A percentile compares a stretch with the other conserved stretches of the same genome.
Conservation (phyloP, 208 protist species). For the Acanthamoeba triangularis region DNA sequence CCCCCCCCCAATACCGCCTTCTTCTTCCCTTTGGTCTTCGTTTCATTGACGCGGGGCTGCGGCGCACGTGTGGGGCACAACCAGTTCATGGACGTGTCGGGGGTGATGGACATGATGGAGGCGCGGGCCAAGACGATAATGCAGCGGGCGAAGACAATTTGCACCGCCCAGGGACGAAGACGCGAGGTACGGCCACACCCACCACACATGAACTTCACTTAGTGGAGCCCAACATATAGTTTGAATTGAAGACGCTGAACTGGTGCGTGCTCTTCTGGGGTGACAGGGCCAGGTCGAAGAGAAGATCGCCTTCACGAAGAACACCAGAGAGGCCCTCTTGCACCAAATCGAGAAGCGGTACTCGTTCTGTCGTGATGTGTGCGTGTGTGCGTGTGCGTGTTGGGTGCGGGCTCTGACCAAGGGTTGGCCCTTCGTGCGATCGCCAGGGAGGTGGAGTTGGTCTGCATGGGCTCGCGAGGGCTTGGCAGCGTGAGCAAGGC, state of each 20-base stretch:
- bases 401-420: not conserved
- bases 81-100: constrained; percentile 38
- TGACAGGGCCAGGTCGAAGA: not conserved
- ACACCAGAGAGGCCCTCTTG: not conserved
- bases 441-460: constrained; percentile 1
- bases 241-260: too few relatives aligned
- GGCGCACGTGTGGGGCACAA: not conserved
- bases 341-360: constrained; percentile 30
- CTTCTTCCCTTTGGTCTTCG: not conserved
- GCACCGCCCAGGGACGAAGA: not conserved
- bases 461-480: constrained; percentile 45
- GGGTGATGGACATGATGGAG: constrained; percentile 16
- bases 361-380: too few relatives aligned
- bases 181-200: not conserved
- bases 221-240: too few relatives aligned
- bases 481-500: not conserved
- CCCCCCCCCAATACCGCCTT: too few relatives aligned
- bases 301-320: constrained; percentile 5
- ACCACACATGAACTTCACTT: not conserved
- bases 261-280: not conserved
- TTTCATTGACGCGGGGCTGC: not conserved
- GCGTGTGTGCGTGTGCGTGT: not conserved
- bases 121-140: constrained; percentile 20
- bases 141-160: not conserved
- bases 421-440: not conserved